Evolutionary conservation across 2,329 filamentous ascomycete genomes (phyloP).

Genomic region (Neofusicoccum sp.): DNA sequence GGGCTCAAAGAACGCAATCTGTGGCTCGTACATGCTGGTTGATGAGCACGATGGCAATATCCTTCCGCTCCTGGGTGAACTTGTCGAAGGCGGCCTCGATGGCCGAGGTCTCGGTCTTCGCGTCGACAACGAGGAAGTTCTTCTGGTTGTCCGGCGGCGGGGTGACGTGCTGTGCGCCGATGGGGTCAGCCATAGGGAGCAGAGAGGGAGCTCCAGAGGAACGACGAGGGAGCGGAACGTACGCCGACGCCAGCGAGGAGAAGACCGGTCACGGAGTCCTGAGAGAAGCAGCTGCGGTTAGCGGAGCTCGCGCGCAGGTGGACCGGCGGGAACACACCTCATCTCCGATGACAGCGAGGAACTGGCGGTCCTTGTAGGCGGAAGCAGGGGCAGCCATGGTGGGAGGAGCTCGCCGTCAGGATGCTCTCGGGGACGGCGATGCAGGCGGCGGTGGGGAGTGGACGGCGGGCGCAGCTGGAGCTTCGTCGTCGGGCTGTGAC

Average conservation of each 20-base stretch:
- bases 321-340: slow-evolving; percentile 61
- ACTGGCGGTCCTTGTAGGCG: slow-evolving; percentile 78
- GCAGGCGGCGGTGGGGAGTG: not conserved
- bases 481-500: slow-evolving; percentile 15
- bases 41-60: slow-evolving; percentile 94
- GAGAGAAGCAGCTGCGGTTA: slow-evolving; percentile 2
- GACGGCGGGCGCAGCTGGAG: slow-evolving; percentile 5
- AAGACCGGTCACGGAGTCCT: slow-evolving; percentile 96
- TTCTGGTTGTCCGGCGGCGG: slow-evolving; percentile 84
- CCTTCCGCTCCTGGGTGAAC: slow-evolving; percentile 87
- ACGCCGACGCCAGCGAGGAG: slow-evolving; percentile 95
- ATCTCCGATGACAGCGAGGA: slow-evolving; percentile 96
- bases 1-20: not conserved
- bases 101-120: slow-evolving; percentile 81
- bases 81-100: slow-evolving; percentile 89
- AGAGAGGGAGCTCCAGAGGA: not conserved
- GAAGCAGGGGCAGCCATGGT: slow-evolving; percentile 60
- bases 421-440: slow-evolving; percentile 1
- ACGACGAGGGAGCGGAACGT: slow-evolving; percentile 33
- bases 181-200: not conserved
- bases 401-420: not conserved
- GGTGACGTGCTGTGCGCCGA: slow-evolving; percentile 72
- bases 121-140: slow-evolving; percentile 96
- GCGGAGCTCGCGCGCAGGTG: slow-evolving; percentile 7
- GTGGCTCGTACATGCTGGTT: slow-evolving; percentile 80